Conservation (phyloP, 2,329 filamentous ascomycete genomes). For the Apiospora kogelbergensis region DNA sequence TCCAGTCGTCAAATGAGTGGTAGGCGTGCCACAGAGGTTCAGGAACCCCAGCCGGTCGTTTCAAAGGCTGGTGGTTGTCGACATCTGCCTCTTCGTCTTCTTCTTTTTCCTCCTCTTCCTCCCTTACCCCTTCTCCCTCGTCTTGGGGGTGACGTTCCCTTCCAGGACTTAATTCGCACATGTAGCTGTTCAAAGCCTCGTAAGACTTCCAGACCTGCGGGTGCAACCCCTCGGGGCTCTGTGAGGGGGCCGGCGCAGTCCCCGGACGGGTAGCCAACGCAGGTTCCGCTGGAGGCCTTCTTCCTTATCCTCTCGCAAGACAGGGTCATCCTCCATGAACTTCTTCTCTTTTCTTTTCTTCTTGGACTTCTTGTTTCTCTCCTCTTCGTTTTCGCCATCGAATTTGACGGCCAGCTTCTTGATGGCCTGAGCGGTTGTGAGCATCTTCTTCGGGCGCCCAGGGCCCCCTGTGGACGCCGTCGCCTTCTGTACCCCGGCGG, state of each 20-base stretch:
- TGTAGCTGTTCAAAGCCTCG: not conserved
- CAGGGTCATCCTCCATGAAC: not conserved
- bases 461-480: not conserved
- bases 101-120: not conserved
- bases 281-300: not conserved
- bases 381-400: not conserved
- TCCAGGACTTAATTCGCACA: not conserved
- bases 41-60: not conserved
- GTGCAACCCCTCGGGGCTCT: not conserved
- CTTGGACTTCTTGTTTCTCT: not conserved
- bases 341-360: not conserved
- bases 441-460: not conserved
- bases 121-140: not conserved
- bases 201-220: conserved; percentile 4
- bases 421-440: conserved; percentile 1
- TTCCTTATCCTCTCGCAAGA: not conserved
- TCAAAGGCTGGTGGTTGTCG: not conserved
- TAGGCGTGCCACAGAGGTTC: conserved; percentile 8
- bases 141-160: no score
- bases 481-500: not conserved
- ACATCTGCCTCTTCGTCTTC: not conserved
- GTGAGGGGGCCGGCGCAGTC: not conserved
- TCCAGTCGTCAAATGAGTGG: conserved; percentile 9
- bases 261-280: conserved; percentile 8
- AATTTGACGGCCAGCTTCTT: not conserved